A percentile compares a stretch with the other conserved stretches of the same genome.
phyloP scores from a whole-genome alignment of 1,284 basidiomycete genomes.

The Abortiporus biennis region DNA sequence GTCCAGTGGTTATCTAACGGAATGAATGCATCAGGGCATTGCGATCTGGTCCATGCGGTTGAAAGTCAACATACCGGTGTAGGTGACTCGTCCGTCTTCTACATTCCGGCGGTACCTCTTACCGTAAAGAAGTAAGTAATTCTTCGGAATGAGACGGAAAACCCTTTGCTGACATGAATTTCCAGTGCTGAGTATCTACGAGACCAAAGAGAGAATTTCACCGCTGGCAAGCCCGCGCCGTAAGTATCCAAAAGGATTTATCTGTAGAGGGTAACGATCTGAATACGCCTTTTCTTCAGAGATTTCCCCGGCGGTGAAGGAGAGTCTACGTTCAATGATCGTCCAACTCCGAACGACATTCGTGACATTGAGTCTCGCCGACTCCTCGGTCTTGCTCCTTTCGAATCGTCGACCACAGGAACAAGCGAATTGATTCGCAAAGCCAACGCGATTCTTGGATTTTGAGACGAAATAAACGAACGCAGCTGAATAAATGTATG shows the following conservation, averaged over 20 bases:
- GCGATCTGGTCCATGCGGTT: conserved; percentile 69
- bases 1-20: neutral
- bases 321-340: conserved; percentile 51
- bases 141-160: conserved; percentile 2
- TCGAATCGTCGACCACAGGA: conserved; percentile 12
- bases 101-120: conserved; percentile 74
- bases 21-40: conserved; percentile 38
- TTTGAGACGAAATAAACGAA: too few species aligned
- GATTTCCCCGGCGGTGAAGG: conserved; percentile 77
- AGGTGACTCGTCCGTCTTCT: conserved; percentile 69
- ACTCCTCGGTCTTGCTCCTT: conserved; percentile 29
- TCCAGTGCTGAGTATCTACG: conserved; percentile 54
- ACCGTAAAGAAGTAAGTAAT: conserved; percentile 52
- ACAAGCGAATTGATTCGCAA: conserved; percentile 1
- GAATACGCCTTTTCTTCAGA: conserved; percentile 20
- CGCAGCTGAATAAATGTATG: too few species aligned
- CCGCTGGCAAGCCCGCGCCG: conserved; percentile 52
- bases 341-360: conserved; percentile 40
- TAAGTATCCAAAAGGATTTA: conserved; percentile 25
- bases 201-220: conserved; percentile 52
- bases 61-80: conserved; percentile 55
- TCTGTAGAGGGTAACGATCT: neutral
- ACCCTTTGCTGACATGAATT: conserved; percentile 1
- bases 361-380: conserved; percentile 26
- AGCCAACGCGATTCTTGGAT: conserved; percentile 1